Evolutionary conservation across 129 eudicot species (phyloP).

Genomic region (Flaveria linearis): DNA sequence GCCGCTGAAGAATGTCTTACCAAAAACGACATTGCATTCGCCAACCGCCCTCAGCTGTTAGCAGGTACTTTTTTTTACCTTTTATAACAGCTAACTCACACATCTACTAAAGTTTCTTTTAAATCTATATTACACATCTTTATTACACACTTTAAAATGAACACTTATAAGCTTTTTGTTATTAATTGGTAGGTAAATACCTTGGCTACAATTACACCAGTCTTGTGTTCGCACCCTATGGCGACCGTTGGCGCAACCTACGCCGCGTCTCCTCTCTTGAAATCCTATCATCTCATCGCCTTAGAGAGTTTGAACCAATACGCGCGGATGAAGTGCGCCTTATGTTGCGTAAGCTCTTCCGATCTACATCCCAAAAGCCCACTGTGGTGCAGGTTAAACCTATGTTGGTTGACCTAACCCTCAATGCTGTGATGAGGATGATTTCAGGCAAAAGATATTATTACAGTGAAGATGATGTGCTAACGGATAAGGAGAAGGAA

Average conservation of each 20-base stretch:
- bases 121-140: no score
- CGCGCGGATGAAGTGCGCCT: slow-evolving; percentile 36
- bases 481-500: slow-evolving; percentile 21
- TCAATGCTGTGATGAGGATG: slow-evolving; percentile 65
- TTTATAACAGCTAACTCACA: no score
- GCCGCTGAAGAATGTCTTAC: slow-evolving; percentile 70
- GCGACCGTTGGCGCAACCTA: slow-evolving; percentile 67
- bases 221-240: slow-evolving; percentile 61
- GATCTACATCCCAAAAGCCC: background rate
- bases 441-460: slow-evolving; percentile 24
- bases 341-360: slow-evolving; percentile 25
- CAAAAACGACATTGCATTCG: slow-evolving; percentile 56
- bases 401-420: slow-evolving; percentile 44
- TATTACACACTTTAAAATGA: no score
- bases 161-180: slow-evolving; percentile 1
- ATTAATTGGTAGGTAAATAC: slow-evolving; percentile 38
- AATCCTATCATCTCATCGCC: slow-evolving; percentile 45
- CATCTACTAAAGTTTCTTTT: no score
- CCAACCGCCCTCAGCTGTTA: slow-evolving; percentile 62
- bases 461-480: slow-evolving; percentile 46
- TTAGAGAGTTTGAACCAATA: slow-evolving; percentile 35
- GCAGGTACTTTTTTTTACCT: slow-evolving; percentile 27
- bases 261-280: slow-evolving; percentile 44
- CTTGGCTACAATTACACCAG: slow-evolving; percentile 59
- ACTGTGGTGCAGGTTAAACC: slow-evolving; percentile 44